Conservation (phyloP, 2,329 filamentous ascomycete species). For the Trichophyton benhamiae region DNA sequence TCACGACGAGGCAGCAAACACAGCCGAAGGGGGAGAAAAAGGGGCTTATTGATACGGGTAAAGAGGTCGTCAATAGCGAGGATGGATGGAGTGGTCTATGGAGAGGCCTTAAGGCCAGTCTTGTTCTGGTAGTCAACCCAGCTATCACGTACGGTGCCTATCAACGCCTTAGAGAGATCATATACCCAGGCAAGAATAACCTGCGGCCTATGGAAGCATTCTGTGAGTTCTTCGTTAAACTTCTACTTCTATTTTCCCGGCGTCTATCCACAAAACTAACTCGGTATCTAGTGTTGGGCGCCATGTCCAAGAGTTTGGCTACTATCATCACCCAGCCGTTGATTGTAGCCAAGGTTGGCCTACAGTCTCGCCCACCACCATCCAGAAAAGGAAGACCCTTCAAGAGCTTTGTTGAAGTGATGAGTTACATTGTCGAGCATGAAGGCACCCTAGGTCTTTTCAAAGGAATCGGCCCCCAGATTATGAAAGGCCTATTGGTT, state of each 20-base stretch:
- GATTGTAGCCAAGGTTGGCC: constrained; percentile 92
- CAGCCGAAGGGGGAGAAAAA: constrained; percentile 74
- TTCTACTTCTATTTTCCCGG: neutral
- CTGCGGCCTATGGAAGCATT: constrained; percentile 83
- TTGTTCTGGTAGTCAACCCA: constrained; percentile 91
- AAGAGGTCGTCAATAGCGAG: constrained; percentile 78
- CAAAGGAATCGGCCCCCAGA: constrained; percentile 91
- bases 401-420: constrained; percentile 85
- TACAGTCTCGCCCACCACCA: constrained; percentile 85
- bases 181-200: constrained; percentile 66
- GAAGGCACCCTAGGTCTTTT: constrained; percentile 78
- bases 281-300: constrained; percentile 58
- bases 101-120: constrained; percentile 88
- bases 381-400: constrained; percentile 79
- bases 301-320: constrained; percentile 81
- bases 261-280: constrained; percentile 9
- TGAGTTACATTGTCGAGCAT: constrained; percentile 82
- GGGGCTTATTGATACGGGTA: constrained; percentile 72
- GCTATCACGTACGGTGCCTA: constrained; percentile 97
- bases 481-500: constrained; percentile 82
- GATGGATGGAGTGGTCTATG: constrained; percentile 83
- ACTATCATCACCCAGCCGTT: constrained; percentile 88
- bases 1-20: constrained; percentile 93
- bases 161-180: constrained; percentile 63
- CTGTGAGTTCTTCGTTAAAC: constrained; percentile 45